These are phyloP conservation scores for Eimeria brunetti DNA, from an alignment of 169 alveolate genomes.

Conservation along the genomic window DNA sequence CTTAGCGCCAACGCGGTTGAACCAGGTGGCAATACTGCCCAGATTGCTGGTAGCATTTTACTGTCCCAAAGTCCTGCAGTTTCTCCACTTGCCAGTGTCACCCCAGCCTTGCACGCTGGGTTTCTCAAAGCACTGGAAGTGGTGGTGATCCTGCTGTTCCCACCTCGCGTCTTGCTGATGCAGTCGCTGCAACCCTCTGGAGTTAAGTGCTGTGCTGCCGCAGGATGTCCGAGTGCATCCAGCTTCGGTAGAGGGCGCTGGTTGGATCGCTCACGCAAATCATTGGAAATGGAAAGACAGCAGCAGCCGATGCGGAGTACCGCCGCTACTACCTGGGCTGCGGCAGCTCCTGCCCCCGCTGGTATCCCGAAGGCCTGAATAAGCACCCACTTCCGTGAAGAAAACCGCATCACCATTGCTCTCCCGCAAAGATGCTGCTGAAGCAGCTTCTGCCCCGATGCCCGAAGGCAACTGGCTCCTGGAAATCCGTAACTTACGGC, in stretches of 20 bases:
- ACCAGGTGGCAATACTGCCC: conserved; percentile 36
- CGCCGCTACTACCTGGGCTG: conserved; percentile 37
- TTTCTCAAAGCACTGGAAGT: not conserved
- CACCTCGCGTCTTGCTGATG: not conserved
- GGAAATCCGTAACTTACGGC: not conserved
- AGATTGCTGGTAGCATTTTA: not conserved
- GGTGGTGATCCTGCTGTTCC: not conserved
- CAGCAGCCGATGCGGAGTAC: conserved; percentile 54
- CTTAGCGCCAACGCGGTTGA: not conserved
- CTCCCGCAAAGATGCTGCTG: not conserved
- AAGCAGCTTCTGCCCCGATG: conserved; percentile 11
- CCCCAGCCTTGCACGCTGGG: not conserved
- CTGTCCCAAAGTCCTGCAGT: not conserved
- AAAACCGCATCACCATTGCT: not conserved
- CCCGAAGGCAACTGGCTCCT: not conserved
- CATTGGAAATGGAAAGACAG: conserved; percentile 27
- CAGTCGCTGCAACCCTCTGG: not conserved
- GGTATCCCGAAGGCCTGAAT: conserved; percentile 46
- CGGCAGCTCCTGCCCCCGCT: conserved; percentile 60
- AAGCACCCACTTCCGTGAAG: not conserved
- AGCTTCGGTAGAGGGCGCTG: not conserved
- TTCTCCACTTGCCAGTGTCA: not conserved
- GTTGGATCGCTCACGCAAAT: not conserved
- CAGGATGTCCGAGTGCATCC: not conserved
- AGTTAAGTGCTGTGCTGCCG: not conserved